Percentiles rank a stretch among this genome's conserved stretches.
Conservation (phyloP, 106 monocot genomes). For the Cymbidium sinense region DNA sequence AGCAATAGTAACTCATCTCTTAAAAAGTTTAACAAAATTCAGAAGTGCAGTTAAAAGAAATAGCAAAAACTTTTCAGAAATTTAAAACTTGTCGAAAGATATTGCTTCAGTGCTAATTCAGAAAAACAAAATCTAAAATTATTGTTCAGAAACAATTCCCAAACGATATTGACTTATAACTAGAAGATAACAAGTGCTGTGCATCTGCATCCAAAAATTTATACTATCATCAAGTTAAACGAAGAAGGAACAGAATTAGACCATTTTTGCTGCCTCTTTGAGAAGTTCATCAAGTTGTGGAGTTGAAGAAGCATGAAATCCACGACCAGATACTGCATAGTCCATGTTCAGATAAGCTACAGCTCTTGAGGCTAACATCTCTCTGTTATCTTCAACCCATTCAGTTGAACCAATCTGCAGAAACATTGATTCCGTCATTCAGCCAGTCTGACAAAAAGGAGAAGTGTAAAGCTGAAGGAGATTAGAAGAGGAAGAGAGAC, state of each 20-base stretch:
- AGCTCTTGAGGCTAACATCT: constrained; percentile 41
- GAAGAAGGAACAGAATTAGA: constrained; percentile 2
- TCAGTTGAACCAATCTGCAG: constrained; percentile 68
- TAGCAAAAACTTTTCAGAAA: no score
- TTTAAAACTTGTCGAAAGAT: no score
- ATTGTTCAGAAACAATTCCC: no score
- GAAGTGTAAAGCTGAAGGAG: neutral
- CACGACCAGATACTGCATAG: constrained; percentile 36
- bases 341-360: constrained; percentile 62
- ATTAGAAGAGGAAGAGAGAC: constrained; percentile 26
- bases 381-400: constrained; percentile 67
- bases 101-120: no score
- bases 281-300: constrained; percentile 57
- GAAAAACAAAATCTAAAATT: no score
- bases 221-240: neutral
- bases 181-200: neutral
- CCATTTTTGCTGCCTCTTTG: constrained; percentile 37
- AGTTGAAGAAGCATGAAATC: constrained; percentile 44
- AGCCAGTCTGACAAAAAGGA: neutral
- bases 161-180: neutral
- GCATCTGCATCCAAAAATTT: neutral
- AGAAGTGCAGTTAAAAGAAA: no score
- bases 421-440: neutral
- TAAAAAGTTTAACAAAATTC: no score
- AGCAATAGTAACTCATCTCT: no score